Conservation (phyloP, 2,329 filamentous ascomycete species). For the Cyphellophora attinorum region DNA sequence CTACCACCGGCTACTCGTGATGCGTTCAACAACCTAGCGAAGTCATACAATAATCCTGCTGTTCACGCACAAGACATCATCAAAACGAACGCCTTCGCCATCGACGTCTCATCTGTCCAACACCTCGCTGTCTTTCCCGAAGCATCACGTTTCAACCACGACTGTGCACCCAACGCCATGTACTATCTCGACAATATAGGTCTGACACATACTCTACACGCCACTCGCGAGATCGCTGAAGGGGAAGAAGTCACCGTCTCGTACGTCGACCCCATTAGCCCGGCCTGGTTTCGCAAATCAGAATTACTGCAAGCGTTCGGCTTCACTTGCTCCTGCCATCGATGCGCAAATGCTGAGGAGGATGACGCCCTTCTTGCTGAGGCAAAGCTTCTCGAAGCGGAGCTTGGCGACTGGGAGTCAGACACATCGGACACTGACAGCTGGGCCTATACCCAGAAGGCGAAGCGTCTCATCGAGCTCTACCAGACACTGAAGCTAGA, state of each 20-base stretch:
- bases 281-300: constrained; percentile 4
- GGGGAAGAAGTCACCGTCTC: constrained; percentile 95
- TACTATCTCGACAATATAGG: constrained; percentile 9
- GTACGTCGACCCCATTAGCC: constrained; percentile 38
- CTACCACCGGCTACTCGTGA: constrained; percentile 8
- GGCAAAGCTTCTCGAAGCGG: constrained; percentile 9
- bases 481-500: constrained; percentile 10
- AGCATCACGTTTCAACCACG: constrained; percentile 13
- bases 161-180: constrained; percentile 13
- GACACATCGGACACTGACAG: constrained; percentile 7
- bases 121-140: constrained; percentile 15
- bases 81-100: constrained; percentile 14
- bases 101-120: constrained; percentile 12
- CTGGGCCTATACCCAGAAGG: constrained; percentile 6
- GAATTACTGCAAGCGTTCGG: constrained; percentile 10
- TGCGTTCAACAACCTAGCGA: constrained; percentile 8
- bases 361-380: constrained; percentile 8
- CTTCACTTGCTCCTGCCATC: constrained; percentile 12
- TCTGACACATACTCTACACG: constrained; percentile 12
- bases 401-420: constrained; percentile 9
- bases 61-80: constrained; percentile 13
- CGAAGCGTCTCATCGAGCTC: constrained; percentile 9
- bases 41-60: constrained; percentile 9
- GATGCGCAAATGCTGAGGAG: constrained; percentile 7
- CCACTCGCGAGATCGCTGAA: constrained; percentile 59